These are phyloP conservation scores for Debaryomycetaceae sp. DNA, from an alignment of 1,139 yeast genomes.

Conservation along the genomic window DNA sequence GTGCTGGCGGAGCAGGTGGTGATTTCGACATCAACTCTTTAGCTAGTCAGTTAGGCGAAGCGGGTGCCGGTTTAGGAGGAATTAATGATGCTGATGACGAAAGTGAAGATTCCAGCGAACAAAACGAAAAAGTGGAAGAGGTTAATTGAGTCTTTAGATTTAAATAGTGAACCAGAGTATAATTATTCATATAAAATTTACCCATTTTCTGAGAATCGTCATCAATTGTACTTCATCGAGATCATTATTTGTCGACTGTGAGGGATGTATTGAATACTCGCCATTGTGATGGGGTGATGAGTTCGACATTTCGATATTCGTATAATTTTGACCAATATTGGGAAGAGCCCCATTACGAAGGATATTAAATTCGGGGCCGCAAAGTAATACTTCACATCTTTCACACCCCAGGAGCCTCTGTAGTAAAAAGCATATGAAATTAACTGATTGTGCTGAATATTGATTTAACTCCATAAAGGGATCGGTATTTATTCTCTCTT, in stretches of 20 bases:
- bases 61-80: conserved; percentile 26
- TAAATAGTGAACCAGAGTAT: not conserved
- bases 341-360: not conserved
- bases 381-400: conserved; percentile 3
- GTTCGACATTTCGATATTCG: not conserved
- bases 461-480: conserved; percentile 3
- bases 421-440: conserved; percentile 7
- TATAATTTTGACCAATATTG: not conserved
- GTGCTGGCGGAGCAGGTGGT: conserved; percentile 29
- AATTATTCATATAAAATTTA: not conserved
- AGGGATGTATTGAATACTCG: not conserved
- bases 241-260: not conserved
- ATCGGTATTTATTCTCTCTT: not conserved
- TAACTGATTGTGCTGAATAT: conserved; percentile 6
- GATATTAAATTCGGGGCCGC: conserved; percentile 4
- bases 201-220: not conserved
- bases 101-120: conserved; percentile 26
- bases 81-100: conserved; percentile 31
- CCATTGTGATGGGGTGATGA: not conserved
- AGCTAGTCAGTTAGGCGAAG: conserved; percentile 46
- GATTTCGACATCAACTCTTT: conserved; percentile 36
- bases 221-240: not conserved
- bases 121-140: conserved; percentile 23
- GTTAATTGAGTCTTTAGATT: conserved; percentile 8
- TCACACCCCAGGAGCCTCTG: conserved; percentile 7